Percentiles rank a stretch among this genome's conserved stretches.
Evolutionary conservation across 495 filamentous ascomycete species (phyloP).

Genomic region (Ramalina intermedia): DNA sequence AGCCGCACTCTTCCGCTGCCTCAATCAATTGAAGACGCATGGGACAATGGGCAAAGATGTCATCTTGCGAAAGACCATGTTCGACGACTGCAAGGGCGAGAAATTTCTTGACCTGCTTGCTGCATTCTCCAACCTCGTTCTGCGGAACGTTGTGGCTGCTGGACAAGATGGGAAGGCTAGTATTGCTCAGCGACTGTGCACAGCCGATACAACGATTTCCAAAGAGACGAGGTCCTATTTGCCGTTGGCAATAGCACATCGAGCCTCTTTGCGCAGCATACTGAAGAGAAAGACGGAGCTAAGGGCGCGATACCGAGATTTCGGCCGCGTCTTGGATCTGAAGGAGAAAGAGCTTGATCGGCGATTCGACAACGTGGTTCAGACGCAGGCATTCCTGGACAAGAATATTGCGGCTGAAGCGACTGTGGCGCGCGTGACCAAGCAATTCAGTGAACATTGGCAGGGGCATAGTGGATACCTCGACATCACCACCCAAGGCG

Average conservation of each 20-base stretch:
- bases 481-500: conserved; percentile 50
- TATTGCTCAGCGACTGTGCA: conserved; percentile 45
- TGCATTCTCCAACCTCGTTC: conserved; percentile 62
- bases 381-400: conserved; percentile 7
- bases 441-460: conserved; percentile 53
- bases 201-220: conserved; percentile 42
- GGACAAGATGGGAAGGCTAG: conserved; percentile 21
- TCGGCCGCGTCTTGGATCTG: conserved; percentile 41
- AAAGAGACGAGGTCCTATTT: conserved; percentile 45
- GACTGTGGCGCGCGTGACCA: conserved; percentile 19
- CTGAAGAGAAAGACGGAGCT: conserved; percentile 37
- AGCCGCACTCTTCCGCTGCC: conserved; percentile 60
- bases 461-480: conserved; percentile 56
- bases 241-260: conserved; percentile 60
- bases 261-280: conserved; percentile 37
- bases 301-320: conserved; percentile 35
- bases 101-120: conserved; percentile 66
- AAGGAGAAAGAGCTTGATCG: conserved; percentile 29
- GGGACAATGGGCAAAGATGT: conserved; percentile 63
- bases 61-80: conserved; percentile 72
- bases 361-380: conserved; percentile 5
- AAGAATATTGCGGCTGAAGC: conserved; percentile 7
- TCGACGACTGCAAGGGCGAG: conserved; percentile 82
- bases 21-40: conserved; percentile 75
- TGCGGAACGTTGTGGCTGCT: conserved; percentile 47